phyloP scores from a whole-genome alignment of 1,284 basidiomycete genomes.

The Malassezia equina region DNA sequence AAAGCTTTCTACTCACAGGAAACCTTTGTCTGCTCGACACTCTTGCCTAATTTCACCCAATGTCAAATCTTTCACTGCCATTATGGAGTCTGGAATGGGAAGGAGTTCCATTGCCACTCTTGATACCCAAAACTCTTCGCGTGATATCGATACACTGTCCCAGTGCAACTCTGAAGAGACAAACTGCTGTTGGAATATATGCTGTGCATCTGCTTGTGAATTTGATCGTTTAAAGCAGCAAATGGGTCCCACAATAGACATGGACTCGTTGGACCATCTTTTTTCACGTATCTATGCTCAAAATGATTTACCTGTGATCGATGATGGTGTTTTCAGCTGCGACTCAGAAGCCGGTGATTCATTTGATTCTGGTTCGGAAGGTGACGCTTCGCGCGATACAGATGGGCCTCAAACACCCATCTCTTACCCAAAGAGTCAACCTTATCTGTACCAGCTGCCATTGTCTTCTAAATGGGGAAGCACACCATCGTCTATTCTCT shows the following conservation, averaged over 20 bases:
- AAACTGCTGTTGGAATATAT: neutral
- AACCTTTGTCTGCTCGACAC: neutral
- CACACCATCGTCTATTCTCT: neutral
- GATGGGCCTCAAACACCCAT: neutral
- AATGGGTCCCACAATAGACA: neutral
- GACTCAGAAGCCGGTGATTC: neutral
- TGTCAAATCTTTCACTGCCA: neutral
- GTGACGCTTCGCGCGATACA: neutral
- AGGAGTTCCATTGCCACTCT: neutral
- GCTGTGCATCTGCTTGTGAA: slow-evolving; percentile 3
- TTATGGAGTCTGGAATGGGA: neutral
- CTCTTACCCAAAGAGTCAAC: neutral
- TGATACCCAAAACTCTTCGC: neutral
- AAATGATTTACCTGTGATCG: neutral
- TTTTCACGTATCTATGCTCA: neutral
- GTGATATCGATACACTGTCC: neutral
- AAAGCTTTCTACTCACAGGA: neutral
- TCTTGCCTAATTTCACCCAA: neutral
- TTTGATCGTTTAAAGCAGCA: slow-evolving; percentile 4
- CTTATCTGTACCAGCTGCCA: neutral
- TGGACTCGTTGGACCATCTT: neutral
- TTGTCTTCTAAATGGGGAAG: neutral
- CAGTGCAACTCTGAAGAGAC: neutral
- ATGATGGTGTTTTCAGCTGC: neutral
- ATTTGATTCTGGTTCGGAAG: neutral